Evolutionary conservation across 192 early-diverging fungal species (phyloP).

Genomic region (Chytriomyces confervae): DNA sequence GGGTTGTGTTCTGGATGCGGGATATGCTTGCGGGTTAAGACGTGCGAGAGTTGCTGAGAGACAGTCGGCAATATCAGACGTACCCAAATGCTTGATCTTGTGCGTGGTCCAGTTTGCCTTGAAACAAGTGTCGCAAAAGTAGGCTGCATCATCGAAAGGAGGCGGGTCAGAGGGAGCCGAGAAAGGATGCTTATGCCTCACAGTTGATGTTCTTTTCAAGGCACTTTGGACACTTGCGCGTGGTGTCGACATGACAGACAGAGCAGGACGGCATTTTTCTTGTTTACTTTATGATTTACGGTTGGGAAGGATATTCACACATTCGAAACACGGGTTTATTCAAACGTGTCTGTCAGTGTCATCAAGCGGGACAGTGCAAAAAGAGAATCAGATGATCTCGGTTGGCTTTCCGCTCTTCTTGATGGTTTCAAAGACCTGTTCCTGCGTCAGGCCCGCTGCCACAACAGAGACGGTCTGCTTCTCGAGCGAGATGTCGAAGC

Average conservation of each 20-base stretch:
- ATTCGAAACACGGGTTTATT: no score
- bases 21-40: not conserved
- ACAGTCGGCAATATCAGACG: not conserved
- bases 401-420: slow-evolving; percentile 59
- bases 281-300: not conserved
- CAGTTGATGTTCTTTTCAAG: slow-evolving; percentile 35
- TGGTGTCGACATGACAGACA: slow-evolving; percentile 8
- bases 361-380: not conserved
- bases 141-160: slow-evolving; percentile 14
- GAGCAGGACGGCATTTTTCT: slow-evolving; percentile 28
- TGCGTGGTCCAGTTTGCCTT: slow-evolving; percentile 54
- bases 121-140: slow-evolving; percentile 51
- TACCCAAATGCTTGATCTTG: slow-evolving; percentile 51
- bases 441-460: slow-evolving; percentile 52
- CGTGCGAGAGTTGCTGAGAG: not conserved
- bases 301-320: no score
- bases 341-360: no score
- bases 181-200: not conserved
- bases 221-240: slow-evolving; percentile 42
- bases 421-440: slow-evolving; percentile 61
- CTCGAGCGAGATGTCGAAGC: slow-evolving; percentile 62
- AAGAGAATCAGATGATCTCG: slow-evolving; percentile 37
- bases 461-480: slow-evolving; percentile 62
- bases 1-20: not conserved
- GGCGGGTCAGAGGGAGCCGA: not conserved